Evolutionary conservation across 2,329 filamentous ascomycete genomes (phyloP).

Genomic region (Verticillium nonalfalfae): DNA sequence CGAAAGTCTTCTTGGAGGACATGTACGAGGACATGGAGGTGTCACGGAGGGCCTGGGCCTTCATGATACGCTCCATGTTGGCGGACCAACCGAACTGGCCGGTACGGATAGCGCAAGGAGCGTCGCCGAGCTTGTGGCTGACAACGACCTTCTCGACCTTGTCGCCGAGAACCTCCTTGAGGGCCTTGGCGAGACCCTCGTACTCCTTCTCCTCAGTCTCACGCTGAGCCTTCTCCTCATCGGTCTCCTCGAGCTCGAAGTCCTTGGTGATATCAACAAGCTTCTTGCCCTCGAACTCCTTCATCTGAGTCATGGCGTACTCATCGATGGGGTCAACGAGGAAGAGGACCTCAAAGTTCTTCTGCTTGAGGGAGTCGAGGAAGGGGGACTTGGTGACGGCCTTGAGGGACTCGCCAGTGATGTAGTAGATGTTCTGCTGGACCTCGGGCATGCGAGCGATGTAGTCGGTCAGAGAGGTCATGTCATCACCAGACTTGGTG

Average conservation of each 20-base stretch:
- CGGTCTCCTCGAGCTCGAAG: slow-evolving; percentile 99
- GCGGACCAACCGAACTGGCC: slow-evolving; percentile 99
- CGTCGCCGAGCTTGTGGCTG: slow-evolving; percentile 90
- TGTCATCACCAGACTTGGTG: slow-evolving; percentile 96
- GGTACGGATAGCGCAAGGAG: slow-evolving; percentile 97
- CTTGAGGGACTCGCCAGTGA: slow-evolving; percentile 99
- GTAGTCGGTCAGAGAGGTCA: slow-evolving; percentile 93
- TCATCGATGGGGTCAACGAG: slow-evolving; percentile 98
- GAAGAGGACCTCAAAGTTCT: slow-evolving; percentile 99
- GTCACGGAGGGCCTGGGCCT: slow-evolving; percentile 98
- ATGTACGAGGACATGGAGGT: slow-evolving; percentile 99
- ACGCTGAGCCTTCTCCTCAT: slow-evolving; percentile 95
- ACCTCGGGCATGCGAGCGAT: slow-evolving; percentile 99
- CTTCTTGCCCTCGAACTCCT: slow-evolving; percentile 99
- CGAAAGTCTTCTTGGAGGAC: slow-evolving; percentile 99
- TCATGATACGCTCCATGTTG: slow-evolving; percentile 99
- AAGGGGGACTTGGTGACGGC: slow-evolving; percentile 97
- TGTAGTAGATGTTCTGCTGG: slow-evolving; percentile 99
- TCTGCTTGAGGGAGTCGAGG: slow-evolving; percentile 96
- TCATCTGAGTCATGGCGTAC: slow-evolving; percentile 99
- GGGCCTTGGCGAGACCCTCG: slow-evolving; percentile 86
- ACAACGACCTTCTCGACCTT: slow-evolving; percentile 99
- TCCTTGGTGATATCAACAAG: slow-evolving; percentile 99
- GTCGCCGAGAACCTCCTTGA: slow-evolving; percentile 99
- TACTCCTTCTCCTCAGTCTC: slow-evolving; percentile 98